Base-by-base conservation (phyloP, 495 filamentous ascomycete genomes). In the Durotheca rogersii region DNA sequence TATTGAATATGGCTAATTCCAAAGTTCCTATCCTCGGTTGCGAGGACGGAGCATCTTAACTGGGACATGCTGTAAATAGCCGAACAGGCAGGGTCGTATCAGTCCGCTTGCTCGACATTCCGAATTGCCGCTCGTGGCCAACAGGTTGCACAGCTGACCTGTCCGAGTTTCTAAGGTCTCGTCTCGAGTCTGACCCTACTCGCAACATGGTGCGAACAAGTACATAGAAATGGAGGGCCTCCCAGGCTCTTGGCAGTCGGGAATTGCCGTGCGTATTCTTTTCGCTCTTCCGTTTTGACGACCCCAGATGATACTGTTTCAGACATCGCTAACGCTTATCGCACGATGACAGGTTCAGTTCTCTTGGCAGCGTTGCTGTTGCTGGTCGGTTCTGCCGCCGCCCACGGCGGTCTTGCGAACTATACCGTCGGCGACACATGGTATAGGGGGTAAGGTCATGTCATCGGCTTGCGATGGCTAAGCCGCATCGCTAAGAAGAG, bases 371-470 rank as follows among this genome's bases (percentile, higher is more conserved):
- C 43, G 40, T 56, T 69, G 50, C 58, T 61, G 10, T 21, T 56
- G 34, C 36, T 69, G 1, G 17, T 53, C 45, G 44, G 50, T 12
- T 55, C 41, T 20, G 67, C 48, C 35, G 51, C 54, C 21, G 71
- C 65, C 2, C 74, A 76, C 55, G 74, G 73, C 6, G 74, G 74
- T 1, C 62, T 76, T 3, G 53, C 66, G 12, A 76, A 77, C 59
- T 76, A 77, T 51, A 77, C 72, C 1, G 73, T 77, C 1, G 71
- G 69, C 34, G 68, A 72, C 4, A 70, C 67, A 5, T 76, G 74
- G 74, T 76, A 76, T 36, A 61, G 67, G 58, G 74, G 73, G 73
- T 74, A 49, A 36, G 61, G 56, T 34, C 6, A n/a, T n/a, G n/a
- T n/a, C n/a, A n/a, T n/a, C n/a, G n/a, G n/a, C n/a, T n/a, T n/a